Conservation (phyloP, 768 basidiomycete genomes). For the Termitomyces sp. region DNA sequence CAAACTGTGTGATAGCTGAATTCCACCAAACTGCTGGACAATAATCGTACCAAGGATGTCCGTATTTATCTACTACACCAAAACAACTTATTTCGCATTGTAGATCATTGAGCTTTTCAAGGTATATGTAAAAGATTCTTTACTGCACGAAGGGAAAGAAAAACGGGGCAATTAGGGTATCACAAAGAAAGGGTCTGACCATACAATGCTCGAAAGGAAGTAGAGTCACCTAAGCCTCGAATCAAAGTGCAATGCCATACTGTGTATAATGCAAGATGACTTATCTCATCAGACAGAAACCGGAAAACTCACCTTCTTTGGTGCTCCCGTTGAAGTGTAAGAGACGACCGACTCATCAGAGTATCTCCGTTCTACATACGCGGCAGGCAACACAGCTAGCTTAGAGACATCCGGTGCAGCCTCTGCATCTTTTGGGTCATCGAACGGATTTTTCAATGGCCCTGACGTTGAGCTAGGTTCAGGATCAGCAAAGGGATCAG, state of each 20-base stretch:
- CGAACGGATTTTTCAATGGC: slow-evolving; percentile 13
- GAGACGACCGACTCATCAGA: neutral
- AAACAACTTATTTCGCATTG: too few species aligned
- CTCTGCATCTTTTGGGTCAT: slow-evolving; percentile 6
- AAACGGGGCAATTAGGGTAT: neutral
- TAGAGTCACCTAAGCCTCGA: too few species aligned
- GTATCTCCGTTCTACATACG: slow-evolving; percentile 6
- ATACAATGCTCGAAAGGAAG: neutral
- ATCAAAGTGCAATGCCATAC: neutral
- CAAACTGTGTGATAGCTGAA: too few species aligned
- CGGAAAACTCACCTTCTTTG: neutral
- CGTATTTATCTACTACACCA: too few species aligned
- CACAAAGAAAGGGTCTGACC: neutral
- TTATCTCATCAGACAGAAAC: neutral
- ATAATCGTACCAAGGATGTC: too few species aligned
- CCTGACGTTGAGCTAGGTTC: neutral
- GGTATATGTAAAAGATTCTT: neutral
- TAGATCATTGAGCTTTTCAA: neutral
- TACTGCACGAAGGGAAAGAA: neutral
- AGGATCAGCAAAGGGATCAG: slow-evolving; percentile 16
- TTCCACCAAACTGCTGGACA: too few species aligned
- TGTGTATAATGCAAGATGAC: neutral
- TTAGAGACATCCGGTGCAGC: neutral
- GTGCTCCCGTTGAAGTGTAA: neutral
- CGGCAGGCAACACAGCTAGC: slow-evolving; percentile 7